A percentile compares a stretch with the other conserved stretches of the same genome.
Conservation (phyloP, 257 asterid genomes). For the Ophiorrhiza pumila region DNA sequence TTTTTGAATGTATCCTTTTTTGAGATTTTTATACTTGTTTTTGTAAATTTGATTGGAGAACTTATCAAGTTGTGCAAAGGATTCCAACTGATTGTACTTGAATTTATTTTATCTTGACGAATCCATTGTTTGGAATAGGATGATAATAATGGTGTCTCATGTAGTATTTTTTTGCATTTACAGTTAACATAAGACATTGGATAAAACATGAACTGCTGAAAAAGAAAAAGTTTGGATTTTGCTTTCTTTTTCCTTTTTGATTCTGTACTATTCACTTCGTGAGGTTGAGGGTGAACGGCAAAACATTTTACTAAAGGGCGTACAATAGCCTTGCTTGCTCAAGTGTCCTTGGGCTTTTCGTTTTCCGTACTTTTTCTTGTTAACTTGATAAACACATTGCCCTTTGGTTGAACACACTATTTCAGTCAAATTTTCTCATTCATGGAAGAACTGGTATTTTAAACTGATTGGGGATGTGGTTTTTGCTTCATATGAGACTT, state of each 20-base stretch:
- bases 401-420: neutral
- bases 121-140: neutral
- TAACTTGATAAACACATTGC: neutral
- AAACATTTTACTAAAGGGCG: neutral
- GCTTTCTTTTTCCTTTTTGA: neutral
- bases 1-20: neutral
- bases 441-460: neutral
- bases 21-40: neutral
- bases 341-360: neutral
- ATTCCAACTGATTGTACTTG: neutral
- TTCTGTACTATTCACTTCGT: neutral
- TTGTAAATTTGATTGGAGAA: neutral
- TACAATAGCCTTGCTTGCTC: neutral
- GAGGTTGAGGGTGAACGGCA: neutral
- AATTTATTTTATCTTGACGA: neutral
- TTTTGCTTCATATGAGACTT: neutral
- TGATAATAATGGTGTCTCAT: too few species aligned
- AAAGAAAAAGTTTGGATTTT: neutral
- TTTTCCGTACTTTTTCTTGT: neutral
- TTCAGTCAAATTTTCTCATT: neutral
- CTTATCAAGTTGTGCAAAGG: neutral
- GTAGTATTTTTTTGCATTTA: too few species aligned
- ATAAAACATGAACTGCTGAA: neutral
- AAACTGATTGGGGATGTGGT: neutral
- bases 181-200: neutral